These are phyloP conservation scores for Citeromyces nyonsensis DNA, from an alignment of 805 yeast species.

Conservation along the genomic window DNA sequence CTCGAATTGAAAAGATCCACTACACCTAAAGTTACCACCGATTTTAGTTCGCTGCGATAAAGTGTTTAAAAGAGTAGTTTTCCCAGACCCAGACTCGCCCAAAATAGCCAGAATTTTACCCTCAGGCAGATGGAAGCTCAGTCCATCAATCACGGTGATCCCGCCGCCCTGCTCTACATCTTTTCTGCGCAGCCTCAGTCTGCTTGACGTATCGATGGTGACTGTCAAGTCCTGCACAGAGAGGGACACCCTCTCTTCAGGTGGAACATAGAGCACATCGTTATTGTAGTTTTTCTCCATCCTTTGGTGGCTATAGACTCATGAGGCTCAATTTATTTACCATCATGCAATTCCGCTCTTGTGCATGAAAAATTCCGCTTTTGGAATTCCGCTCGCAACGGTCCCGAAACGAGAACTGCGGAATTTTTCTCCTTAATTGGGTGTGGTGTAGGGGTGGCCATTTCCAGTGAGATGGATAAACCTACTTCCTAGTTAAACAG, in stretches of 20 bases:
- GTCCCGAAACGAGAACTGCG: too few species aligned
- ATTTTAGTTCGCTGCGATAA: constrained; percentile 29
- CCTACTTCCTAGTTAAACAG: too few species aligned
- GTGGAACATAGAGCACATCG: constrained; percentile 1
- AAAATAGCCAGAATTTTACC: constrained; percentile 55
- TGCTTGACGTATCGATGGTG: neutral
- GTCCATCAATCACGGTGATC: constrained; percentile 21
- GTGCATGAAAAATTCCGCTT: too few species aligned
- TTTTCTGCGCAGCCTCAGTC: neutral
- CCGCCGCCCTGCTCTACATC: constrained; percentile 5
- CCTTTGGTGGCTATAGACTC: too few species aligned
- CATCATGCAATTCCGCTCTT: too few species aligned
- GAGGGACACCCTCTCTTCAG: constrained; percentile 1
- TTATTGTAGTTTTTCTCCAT: too few species aligned
- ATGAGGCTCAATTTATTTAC: too few species aligned
- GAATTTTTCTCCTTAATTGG: too few species aligned
- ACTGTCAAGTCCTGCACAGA: constrained; percentile 3
- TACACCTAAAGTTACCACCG: constrained; percentile 20
- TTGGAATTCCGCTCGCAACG: too few species aligned
- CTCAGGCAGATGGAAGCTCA: constrained; percentile 42
- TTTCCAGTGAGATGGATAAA: too few species aligned
- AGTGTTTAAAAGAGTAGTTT: constrained; percentile 55
- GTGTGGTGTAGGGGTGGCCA: too few species aligned
- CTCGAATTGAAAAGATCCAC: constrained; percentile 23
- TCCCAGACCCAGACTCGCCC: constrained; percentile 73